Base-by-base conservation (phyloP, 140 eudicot genomes). In the Anethum foeniculum region DNA sequence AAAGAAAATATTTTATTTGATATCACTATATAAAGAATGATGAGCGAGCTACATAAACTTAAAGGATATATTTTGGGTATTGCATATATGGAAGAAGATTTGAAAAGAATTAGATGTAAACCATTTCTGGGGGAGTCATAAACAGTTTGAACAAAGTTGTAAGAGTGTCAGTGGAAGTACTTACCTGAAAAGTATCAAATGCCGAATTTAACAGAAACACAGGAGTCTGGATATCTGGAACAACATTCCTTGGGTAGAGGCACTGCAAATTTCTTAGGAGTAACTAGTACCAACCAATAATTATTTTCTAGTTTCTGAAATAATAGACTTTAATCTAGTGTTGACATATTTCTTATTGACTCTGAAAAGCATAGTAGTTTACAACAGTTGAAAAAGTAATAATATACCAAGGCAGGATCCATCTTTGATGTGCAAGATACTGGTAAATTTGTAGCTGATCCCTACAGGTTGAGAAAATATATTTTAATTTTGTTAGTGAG, bases 381-480 rank as follows among this genome's bases (percentile, higher is more conserved):
- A 25, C 32, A n/a, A 25, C 32, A 62, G 43, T 15, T 14, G 18
- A 27, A 32, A 71, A 32, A 6, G 4, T 16, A 18, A 8, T 14
- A 34, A 21, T 1, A 32, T 71, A 71, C 76, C 51, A 36, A 16
- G 28, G 48, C 16, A 19, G 51, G 0, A 7, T 71, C 48, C 76
- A 71, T 39, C 51, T 71, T 71, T 71, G 76, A 71, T 36, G 76
- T 71, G 76, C 76, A 71, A 71, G 76, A 38, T 39, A 7, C 47
- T 32, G 76, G 76, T 39, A 71, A 71, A 39, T 71, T 32, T 18
- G 5, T 16, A 18, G 76, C 49, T 38, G 76, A 71, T 34, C 76
- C 76, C 76, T 71, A 6, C 27, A 16, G 48, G 43, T 19, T 7
- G 28, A 71, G 47, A 8, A 38, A 34, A 71, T 4, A 19, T 13